A percentile compares a stretch with the other conserved stretches of the same genome.
Conservation (phyloP, 1,284 basidiomycete genomes). For the Athelia sp. region DNA sequence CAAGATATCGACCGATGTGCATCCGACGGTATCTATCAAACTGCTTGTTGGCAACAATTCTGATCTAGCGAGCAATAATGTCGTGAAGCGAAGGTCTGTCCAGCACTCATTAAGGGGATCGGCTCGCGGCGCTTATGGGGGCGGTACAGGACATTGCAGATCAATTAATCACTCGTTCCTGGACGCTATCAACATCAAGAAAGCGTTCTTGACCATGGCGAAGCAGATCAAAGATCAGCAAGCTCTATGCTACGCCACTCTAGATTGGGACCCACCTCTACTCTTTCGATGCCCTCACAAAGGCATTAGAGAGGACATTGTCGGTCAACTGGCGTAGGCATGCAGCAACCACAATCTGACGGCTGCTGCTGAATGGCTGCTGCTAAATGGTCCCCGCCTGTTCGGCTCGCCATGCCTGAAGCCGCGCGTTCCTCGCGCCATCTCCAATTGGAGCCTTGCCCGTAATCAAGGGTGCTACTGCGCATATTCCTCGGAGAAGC, state of each 20-base stretch:
- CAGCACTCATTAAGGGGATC: background rate
- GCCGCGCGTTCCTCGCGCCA: constrained; percentile 43
- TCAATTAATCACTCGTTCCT: constrained; percentile 92
- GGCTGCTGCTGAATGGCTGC: constrained; percentile 48
- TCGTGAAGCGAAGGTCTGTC: constrained; percentile 94
- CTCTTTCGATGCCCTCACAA: constrained; percentile 63
- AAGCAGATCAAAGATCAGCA: constrained; percentile 98
- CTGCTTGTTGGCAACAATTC: constrained; percentile 98
- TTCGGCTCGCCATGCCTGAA: constrained; percentile 75
- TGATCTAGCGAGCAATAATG: constrained; percentile 97
- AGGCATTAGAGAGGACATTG: constrained; percentile 65
- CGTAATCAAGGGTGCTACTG: background rate
- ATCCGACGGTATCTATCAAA: constrained; percentile 98
- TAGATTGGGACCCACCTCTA: constrained; percentile 77
- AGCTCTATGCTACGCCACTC: constrained; percentile 17
- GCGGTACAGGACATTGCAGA: constrained; percentile 84
- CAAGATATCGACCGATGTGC: constrained; percentile 99
- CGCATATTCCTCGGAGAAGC: no score
- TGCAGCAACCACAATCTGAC: constrained; percentile 46
- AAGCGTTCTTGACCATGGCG: constrained; percentile 99
- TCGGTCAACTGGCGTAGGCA: constrained; percentile 49
- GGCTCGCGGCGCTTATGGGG: constrained; percentile 2
- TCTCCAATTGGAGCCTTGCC: constrained; percentile 1
- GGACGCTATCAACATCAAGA: constrained; percentile 98
- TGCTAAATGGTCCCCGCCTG: constrained; percentile 50